These are phyloP conservation scores for Hypomontagnella monticulosa DNA, from an alignment of 495 filamentous ascomycete genomes.

Conservation along the genomic window DNA sequence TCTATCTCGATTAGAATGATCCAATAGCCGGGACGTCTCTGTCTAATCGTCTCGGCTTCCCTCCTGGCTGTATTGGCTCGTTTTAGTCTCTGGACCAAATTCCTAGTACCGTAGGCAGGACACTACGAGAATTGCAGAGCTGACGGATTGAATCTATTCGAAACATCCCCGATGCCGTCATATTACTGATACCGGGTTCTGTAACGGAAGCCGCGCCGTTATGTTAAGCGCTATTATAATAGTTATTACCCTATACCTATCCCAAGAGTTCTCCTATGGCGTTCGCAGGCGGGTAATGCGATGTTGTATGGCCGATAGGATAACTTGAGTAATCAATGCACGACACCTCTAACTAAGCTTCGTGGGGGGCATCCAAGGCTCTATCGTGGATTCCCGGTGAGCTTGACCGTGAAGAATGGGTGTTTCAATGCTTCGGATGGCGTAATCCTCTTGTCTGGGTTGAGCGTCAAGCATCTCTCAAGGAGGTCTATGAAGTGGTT, in stretches of 20 bases:
- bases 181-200: background rate
- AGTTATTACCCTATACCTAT: constrained; percentile 4
- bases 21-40: constrained; percentile 3
- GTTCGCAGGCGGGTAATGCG: background rate
- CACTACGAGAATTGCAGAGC: background rate
- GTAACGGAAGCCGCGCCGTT: background rate
- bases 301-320: background rate
- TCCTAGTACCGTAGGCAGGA: background rate
- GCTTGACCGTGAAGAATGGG: constrained; percentile 68
- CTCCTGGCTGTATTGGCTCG: background rate
- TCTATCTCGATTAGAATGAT: constrained; percentile 3
- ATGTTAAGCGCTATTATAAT: background rate
- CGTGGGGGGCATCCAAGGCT: background rate
- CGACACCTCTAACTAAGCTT: background rate
- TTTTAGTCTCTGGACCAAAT: background rate
- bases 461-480: constrained; percentile 85
- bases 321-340: background rate
- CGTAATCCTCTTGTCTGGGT: constrained; percentile 92
- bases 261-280: background rate
- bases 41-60: background rate
- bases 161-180: background rate
- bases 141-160: background rate
- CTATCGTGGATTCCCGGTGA: constrained; percentile 36
- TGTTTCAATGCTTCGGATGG: constrained; percentile 88
- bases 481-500: constrained; percentile 84